Conservation (phyloP, 768 basidiomycete species). For the Rhizopogon roseolus region DNA sequence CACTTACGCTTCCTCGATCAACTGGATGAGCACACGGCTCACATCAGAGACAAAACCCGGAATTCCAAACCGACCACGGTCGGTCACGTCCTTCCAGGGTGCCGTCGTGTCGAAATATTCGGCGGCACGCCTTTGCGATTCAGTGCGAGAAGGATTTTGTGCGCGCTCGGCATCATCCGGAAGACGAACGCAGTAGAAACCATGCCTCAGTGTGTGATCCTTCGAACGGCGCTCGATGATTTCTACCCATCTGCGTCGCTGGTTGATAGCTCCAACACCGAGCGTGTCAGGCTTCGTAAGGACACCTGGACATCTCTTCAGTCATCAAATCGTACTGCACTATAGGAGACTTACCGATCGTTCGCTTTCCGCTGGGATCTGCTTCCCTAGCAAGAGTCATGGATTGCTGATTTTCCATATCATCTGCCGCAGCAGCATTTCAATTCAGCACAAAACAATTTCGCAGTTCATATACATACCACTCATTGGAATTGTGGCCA, state of each 20-base stretch:
- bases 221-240: slow-evolving; percentile 31
- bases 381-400: slow-evolving; percentile 39
- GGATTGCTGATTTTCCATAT: slow-evolving; percentile 57
- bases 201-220: slow-evolving; percentile 31
- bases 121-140: slow-evolving; percentile 31
- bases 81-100: slow-evolving; percentile 31
- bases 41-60: slow-evolving; percentile 29
- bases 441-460: neutral
- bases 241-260: slow-evolving; percentile 37
- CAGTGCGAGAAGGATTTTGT: slow-evolving; percentile 21
- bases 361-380: slow-evolving; percentile 44
- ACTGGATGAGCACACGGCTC: slow-evolving; percentile 29
- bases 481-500: slow-evolving; percentile 51
- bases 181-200: slow-evolving; percentile 42
- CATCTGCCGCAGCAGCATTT: slow-evolving; percentile 31
- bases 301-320: slow-evolving; percentile 33
- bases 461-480: slow-evolving; percentile 24
- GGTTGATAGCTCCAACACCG: slow-evolving; percentile 28
- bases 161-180: slow-evolving; percentile 33
- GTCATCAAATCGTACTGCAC: neutral
- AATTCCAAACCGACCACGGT: slow-evolving; percentile 31
- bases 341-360: slow-evolving; percentile 37
- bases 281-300: slow-evolving; percentile 53
- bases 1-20: slow-evolving; percentile 28
- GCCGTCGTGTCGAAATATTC: slow-evolving; percentile 28